phyloP scores from a whole-genome alignment of 2,329 filamentous ascomycete species.

The Aphanoascus verrucosus region DNA sequence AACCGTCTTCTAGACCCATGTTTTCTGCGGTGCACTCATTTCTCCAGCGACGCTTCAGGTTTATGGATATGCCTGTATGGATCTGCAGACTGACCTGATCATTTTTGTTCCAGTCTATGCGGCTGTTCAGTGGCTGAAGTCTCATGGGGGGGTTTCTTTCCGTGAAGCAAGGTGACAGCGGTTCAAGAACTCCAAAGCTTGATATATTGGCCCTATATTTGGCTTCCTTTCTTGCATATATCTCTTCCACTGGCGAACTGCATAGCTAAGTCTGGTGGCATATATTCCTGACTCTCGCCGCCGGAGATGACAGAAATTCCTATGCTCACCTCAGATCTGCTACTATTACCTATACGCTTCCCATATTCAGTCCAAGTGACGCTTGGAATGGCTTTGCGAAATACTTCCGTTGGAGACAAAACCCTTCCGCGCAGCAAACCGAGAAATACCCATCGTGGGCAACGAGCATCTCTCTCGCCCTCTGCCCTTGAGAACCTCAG shows the following conservation, averaged over 20 bases:
- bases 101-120: neutral
- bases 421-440: constrained; percentile 36
- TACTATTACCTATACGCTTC: neutral
- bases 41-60: constrained; percentile 4
- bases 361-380: neutral
- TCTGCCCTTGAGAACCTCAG: constrained; percentile 12
- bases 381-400: constrained; percentile 1
- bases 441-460: constrained; percentile 6
- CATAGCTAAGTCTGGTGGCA: neutral
- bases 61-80: constrained; percentile 4
- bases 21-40: constrained; percentile 4
- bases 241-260: neutral
- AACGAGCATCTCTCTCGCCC: constrained; percentile 7
- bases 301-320: constrained; percentile 1
- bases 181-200: constrained; percentile 6
- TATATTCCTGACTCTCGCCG: neutral
- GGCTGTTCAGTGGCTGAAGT: constrained; percentile 10
- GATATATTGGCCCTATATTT: constrained; percentile 10
- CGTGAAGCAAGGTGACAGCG: constrained; percentile 2
- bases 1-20: constrained; percentile 7
- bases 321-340: neutral
- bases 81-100: constrained; percentile 1
- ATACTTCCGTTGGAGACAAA: neutral
- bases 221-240: neutral
- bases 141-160: neutral